These are phyloP conservation scores for Talaromyces sp. DNA, from an alignment of 2,329 filamentous ascomycete species.

Conservation along the genomic window DNA sequence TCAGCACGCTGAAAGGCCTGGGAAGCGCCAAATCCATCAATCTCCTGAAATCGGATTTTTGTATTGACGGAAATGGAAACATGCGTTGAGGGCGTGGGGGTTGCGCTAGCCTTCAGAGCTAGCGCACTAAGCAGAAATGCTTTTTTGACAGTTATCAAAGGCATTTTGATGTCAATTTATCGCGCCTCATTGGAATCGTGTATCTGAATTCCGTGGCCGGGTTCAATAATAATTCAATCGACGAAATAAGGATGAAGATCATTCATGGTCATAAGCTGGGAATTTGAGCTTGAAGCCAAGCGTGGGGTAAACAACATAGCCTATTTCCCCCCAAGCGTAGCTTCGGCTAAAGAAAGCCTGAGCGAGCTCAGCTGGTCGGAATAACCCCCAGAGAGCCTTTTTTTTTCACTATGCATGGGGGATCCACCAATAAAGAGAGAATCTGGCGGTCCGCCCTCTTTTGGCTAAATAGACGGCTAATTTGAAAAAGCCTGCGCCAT, in stretches of 20 bases:
- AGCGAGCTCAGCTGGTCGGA: background rate
- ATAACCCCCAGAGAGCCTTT: too few species aligned
- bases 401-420: too few species aligned
- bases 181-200: too few species aligned
- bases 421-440: background rate
- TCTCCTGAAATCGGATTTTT: background rate
- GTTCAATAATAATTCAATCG: background rate
- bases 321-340: background rate
- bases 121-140: background rate
- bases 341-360: background rate
- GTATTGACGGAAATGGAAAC: background rate
- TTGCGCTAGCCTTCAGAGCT: background rate
- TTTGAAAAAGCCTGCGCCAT: background rate
- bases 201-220: too few species aligned
- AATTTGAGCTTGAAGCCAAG: too few species aligned
- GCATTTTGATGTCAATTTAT: background rate
- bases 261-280: background rate
- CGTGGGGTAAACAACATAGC: background rate
- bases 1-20: slow-evolving; percentile 2
- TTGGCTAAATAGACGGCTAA: background rate
- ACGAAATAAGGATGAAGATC: background rate
- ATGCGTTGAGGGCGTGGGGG: background rate
- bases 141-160: background rate
- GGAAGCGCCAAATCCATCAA: background rate
- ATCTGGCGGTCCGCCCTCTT: background rate